Conservation (phyloP, 1,139 yeast genomes). For the Candida labiduridarum region DNA sequence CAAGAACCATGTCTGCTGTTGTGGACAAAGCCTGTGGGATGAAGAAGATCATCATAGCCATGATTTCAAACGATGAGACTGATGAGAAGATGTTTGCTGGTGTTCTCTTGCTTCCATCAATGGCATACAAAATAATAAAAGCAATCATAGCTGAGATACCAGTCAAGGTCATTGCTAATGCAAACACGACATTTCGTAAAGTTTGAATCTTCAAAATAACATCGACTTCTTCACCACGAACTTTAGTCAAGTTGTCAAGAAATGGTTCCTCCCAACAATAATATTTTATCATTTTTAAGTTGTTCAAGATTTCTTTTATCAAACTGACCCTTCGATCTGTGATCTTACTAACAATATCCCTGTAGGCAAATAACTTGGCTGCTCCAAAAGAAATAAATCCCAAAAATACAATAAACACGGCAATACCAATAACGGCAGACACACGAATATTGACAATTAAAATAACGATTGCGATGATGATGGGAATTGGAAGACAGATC, state of each 20-base stretch:
- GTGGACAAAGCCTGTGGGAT: constrained; percentile 70
- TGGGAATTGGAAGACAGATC: constrained; percentile 62
- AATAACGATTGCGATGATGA: constrained; percentile 61
- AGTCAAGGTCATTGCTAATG: constrained; percentile 60
- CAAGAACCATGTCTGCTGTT: constrained; percentile 65
- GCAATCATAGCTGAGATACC: constrained; percentile 67
- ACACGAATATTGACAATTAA: constrained; percentile 73
- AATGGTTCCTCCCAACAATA: constrained; percentile 69
- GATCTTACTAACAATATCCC: constrained; percentile 46
- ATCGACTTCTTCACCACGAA: constrained; percentile 50
- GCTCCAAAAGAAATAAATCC: constrained; percentile 44
- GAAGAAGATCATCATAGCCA: constrained; percentile 50
- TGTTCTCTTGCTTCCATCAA: constrained; percentile 42
- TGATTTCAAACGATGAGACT: constrained; percentile 64
- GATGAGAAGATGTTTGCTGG: constrained; percentile 81
- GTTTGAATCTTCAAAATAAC: constrained; percentile 51
- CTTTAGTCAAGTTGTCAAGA: constrained; percentile 39
- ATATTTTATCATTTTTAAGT: constrained; percentile 68
- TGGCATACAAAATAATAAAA: constrained; percentile 64
- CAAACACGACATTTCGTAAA: constrained; percentile 56
- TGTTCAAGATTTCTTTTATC: constrained; percentile 65
- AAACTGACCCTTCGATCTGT: constrained; percentile 63
- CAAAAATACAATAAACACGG: constrained; percentile 31
- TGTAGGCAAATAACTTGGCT: constrained; percentile 38
- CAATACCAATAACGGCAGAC: constrained; percentile 68